phyloP scores from a whole-genome alignment of 345 rosid genomes.

The Schrenkiella parvula region DNA sequence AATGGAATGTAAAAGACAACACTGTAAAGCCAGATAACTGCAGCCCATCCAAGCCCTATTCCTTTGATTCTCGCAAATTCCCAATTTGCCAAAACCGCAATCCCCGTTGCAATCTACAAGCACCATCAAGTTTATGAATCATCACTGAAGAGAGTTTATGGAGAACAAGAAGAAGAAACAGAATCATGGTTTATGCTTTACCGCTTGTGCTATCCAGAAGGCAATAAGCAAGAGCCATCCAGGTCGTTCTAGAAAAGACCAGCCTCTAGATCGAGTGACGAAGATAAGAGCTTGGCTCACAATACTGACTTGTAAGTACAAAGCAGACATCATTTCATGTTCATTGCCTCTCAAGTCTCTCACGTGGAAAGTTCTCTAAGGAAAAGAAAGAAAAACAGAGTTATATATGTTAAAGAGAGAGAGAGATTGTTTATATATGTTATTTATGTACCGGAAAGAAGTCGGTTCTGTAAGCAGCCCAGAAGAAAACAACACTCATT shows the following conservation, averaged over 20 bases:
- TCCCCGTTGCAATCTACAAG: constrained; percentile 58
- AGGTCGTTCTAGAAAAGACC: constrained; percentile 81
- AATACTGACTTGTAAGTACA: constrained; percentile 95
- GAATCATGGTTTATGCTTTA: constrained; percentile 18
- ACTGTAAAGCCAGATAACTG: constrained; percentile 79
- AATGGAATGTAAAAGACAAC: constrained; percentile 68
- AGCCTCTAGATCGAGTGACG: constrained; percentile 89
- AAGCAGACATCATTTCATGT: constrained; percentile 70
- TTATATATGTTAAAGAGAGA: background rate
- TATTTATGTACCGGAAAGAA: constrained; percentile 59
- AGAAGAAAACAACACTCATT: constrained; percentile 84
- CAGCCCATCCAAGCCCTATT: constrained; percentile 96
- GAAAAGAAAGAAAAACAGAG: background rate
- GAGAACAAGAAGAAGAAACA: background rate
- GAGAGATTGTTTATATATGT: background rate
- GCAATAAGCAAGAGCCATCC: constrained; percentile 57
- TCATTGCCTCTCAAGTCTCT: constrained; percentile 35
- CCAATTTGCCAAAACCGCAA: constrained; percentile 75
- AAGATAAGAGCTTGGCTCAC: constrained; percentile 94
- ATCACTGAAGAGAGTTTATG: background rate
- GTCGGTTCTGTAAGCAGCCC: constrained; percentile 56
- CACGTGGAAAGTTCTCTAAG: constrained; percentile 65
- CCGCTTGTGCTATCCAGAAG: constrained; percentile 65
- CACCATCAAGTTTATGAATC: background rate
- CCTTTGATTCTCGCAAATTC: constrained; percentile 76